Percentiles rank a stretch among this genome's conserved stretches.
Conservation (phyloP, 148 eudicot species). For the Arctostaphylos glauca region DNA sequence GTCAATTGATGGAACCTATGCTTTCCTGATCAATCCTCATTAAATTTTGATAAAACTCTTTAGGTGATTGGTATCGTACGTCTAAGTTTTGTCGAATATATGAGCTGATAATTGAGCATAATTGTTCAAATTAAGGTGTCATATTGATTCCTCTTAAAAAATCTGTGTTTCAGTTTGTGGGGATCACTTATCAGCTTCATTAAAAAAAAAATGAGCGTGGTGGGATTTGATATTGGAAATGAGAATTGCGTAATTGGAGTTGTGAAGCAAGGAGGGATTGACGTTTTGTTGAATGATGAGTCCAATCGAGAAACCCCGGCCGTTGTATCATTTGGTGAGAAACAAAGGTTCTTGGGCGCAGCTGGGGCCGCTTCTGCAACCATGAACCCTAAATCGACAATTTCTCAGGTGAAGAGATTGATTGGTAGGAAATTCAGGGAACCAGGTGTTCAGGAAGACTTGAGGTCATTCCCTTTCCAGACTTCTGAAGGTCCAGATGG, state of each 20-base stretch:
- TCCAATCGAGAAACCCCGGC: slow-evolving; percentile 79
- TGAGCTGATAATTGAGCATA: slow-evolving; percentile 1
- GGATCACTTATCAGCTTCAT: neutral
- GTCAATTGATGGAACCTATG: neutral
- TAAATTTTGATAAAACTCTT: neutral
- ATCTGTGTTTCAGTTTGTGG: slow-evolving; percentile 8
- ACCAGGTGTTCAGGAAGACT: slow-evolving; percentile 59
- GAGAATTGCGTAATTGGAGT: slow-evolving; percentile 84
- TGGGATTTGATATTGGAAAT: slow-evolving; percentile 89
- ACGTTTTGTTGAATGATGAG: slow-evolving; percentile 83
- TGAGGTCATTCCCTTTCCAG: slow-evolving; percentile 65
- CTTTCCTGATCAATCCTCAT: neutral
- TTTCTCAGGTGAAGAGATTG: slow-evolving; percentile 85
- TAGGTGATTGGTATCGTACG: neutral
- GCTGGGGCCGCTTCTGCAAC: slow-evolving; percentile 70
- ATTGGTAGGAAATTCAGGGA: slow-evolving; percentile 60
- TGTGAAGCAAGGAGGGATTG: slow-evolving; percentile 76
- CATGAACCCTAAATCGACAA: slow-evolving; percentile 81
- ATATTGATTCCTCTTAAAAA: neutral
- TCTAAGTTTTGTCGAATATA: neutral
- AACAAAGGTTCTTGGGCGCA: slow-evolving; percentile 77
- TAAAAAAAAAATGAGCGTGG: slow-evolving; percentile 52
- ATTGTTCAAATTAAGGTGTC: neutral
- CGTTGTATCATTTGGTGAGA: slow-evolving; percentile 88
- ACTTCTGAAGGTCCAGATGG: slow-evolving; percentile 77